Evolutionary conservation across 331 rosid genomes (phyloP).

Genomic region (Quercus phellos): DNA sequence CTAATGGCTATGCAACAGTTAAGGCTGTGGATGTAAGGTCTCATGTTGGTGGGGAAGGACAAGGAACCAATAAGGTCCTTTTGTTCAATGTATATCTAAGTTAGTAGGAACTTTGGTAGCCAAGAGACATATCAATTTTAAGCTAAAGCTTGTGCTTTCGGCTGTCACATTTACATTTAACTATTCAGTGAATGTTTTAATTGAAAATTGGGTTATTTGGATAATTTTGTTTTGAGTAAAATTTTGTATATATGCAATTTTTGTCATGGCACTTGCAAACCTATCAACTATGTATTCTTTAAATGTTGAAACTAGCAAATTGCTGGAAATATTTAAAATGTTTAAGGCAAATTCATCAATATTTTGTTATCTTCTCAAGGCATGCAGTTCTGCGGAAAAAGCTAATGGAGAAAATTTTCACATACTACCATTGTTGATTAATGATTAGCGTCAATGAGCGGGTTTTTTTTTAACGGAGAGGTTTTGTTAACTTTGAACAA

Average conservation of each 20-base stretch:
- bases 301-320: neutral
- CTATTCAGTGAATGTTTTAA: neutral
- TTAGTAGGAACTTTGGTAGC: slow-evolving; percentile 3
- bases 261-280: neutral
- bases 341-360: neutral
- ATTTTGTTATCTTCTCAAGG: neutral
- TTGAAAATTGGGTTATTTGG: neutral
- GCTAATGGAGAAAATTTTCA: neutral
- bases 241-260: neutral
- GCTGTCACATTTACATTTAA: neutral
- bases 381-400: neutral
- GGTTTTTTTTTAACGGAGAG: neutral
- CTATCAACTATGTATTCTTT: neutral
- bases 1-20: slow-evolving; percentile 83
- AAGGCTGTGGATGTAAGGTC: slow-evolving; percentile 39
- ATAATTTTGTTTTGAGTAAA: neutral
- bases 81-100: slow-evolving; percentile 62
- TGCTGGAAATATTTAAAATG: neutral
- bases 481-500: neutral
- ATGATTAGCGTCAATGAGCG: neutral
- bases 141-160: neutral
- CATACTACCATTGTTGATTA: neutral
- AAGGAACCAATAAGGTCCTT: slow-evolving; percentile 40
- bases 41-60: slow-evolving; percentile 10
- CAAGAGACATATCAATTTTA: neutral